Evolutionary conservation across 345 rosid species (phyloP).

Genomic region (Salix caprea): DNA sequence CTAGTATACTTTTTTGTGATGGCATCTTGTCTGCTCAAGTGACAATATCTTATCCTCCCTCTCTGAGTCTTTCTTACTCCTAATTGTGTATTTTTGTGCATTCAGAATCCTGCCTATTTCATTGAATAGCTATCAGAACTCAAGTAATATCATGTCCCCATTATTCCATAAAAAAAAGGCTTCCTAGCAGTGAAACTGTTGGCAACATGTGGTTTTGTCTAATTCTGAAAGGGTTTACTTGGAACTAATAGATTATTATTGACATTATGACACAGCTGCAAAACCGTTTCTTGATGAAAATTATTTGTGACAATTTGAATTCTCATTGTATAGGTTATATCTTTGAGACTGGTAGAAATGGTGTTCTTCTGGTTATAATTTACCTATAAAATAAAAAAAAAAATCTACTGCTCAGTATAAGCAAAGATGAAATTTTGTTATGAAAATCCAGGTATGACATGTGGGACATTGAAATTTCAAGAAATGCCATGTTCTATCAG

Average conservation of each 20-base stretch:
- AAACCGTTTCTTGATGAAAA: neutral
- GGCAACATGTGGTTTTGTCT: neutral
- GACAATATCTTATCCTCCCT: neutral
- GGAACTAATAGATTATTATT: neutral
- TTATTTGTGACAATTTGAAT: neutral
- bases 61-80: neutral
- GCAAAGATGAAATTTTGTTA: neutral
- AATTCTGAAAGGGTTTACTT: neutral
- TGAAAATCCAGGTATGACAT: neutral
- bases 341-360: neutral
- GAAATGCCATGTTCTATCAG: neutral
- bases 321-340: neutral
- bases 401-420: neutral
- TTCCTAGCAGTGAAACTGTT: neutral
- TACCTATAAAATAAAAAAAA: neutral
- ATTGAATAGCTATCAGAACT: neutral
- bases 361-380: neutral
- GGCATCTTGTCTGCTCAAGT: neutral
- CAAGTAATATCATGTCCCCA: neutral
- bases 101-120: neutral
- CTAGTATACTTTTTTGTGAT: neutral
- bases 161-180: neutral
- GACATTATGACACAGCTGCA: too few relatives aligned
- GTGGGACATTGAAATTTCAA: neutral
- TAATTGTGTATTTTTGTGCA: neutral